These are phyloP conservation scores for Sodiomyces alkalinus DNA, from an alignment of 2,329 filamentous ascomycete species.

Conservation along the genomic window DNA sequence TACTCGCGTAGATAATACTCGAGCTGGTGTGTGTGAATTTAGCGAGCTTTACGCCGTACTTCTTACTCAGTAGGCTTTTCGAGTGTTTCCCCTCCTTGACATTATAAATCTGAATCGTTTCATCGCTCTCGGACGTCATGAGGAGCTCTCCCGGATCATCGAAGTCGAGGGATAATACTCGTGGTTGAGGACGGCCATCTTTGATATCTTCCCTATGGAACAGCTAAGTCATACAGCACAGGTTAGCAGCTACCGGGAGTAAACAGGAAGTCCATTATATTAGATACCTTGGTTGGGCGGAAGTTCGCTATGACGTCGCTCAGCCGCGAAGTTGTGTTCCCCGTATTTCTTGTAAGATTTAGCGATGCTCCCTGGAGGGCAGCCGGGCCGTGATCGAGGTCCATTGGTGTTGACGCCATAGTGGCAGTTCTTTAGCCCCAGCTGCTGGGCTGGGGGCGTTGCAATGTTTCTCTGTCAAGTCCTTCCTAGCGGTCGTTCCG, in stretches of 20 bases:
- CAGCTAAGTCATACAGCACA: slow-evolving; percentile 29
- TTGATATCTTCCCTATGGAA: slow-evolving; percentile 44
- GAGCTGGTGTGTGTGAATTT: slow-evolving; percentile 87
- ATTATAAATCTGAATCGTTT: slow-evolving; percentile 91
- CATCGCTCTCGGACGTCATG: slow-evolving; percentile 83
- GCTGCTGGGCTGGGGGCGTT: too few relatives aligned
- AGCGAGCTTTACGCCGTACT: slow-evolving; percentile 89
- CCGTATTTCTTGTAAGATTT: slow-evolving; percentile 30
- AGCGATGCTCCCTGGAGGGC: slow-evolving; percentile 27
- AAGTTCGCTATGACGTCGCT: slow-evolving; percentile 65
- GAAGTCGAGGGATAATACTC: slow-evolving; percentile 85
- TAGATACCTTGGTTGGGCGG: slow-evolving; percentile 61
- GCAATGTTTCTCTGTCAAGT: too few relatives aligned
- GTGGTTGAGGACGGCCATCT: slow-evolving; percentile 36
- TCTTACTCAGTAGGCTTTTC: slow-evolving; percentile 84
- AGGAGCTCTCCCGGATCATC: slow-evolving; percentile 88
- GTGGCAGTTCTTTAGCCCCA: too few relatives aligned
- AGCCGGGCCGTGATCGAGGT: slow-evolving; percentile 31
- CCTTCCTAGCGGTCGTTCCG: too few relatives aligned
- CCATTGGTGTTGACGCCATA: slow-evolving; percentile 43
- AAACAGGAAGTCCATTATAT: not conserved
- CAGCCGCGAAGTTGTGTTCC: slow-evolving; percentile 46
- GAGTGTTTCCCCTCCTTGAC: slow-evolving; percentile 79
- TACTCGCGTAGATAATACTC: slow-evolving; percentile 89
- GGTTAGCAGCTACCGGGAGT: not conserved